A percentile compares a stretch with the other conserved stretches of the same genome.
Evolutionary conservation across 768 basidiomycete genomes (phyloP).

Genomic region (Collybiopsis confluens): DNA sequence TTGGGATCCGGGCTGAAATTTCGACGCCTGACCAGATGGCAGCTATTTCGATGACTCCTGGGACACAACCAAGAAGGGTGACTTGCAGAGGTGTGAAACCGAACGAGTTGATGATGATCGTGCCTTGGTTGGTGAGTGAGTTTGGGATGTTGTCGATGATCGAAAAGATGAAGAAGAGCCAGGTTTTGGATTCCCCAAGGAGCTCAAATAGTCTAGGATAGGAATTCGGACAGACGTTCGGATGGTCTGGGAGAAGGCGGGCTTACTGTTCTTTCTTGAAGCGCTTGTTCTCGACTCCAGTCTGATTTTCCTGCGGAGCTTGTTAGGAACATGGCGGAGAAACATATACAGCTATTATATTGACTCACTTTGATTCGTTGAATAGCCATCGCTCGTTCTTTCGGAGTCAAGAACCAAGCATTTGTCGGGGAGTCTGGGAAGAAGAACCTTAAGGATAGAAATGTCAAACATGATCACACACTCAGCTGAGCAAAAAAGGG

Average conservation of each 20-base stretch:
- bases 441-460: constrained; percentile 40
- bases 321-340: neutral
- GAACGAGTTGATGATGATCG: constrained; percentile 59
- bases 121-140: constrained; percentile 32
- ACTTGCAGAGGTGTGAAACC: constrained; percentile 64
- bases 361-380: constrained; percentile 44
- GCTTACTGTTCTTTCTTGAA: constrained; percentile 77
- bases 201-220: constrained; percentile 62
- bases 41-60: constrained; percentile 58
- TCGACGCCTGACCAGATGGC: constrained; percentile 66
- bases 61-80: constrained; percentile 65
- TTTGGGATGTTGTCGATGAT: constrained; percentile 61
- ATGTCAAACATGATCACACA: neutral
- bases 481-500: neutral
- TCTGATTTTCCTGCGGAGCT: constrained; percentile 58
- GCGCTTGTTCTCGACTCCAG: constrained; percentile 76
- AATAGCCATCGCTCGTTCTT: constrained; percentile 60
- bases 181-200: constrained; percentile 64
- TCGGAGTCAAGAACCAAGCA: constrained; percentile 68
- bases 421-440: constrained; percentile 75
- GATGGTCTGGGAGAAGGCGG: constrained; percentile 56
- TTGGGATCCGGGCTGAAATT: constrained; percentile 49
- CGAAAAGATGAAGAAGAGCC: constrained; percentile 70
- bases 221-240: constrained; percentile 52
- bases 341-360: neutral